Base-by-base conservation (phyloP, 352 stramenopile species). In the Phytophthora citrophthora region DNA sequence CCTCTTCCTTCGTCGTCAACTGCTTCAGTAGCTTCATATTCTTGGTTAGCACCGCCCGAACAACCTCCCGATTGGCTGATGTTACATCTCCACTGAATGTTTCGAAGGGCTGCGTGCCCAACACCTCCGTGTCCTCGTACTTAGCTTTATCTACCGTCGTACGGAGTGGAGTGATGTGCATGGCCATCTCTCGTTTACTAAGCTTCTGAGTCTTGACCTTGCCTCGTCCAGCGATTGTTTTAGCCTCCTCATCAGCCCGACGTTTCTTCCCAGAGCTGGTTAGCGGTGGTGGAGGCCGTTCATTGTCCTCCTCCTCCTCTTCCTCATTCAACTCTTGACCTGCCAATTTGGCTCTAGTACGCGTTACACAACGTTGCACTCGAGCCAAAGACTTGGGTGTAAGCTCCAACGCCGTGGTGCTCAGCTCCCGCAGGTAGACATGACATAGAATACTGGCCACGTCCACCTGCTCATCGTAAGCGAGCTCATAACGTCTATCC, bases 391-490 rank as follows among this genome's bases (percentile, higher is more conserved):
- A 90, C 69, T 89, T 90, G 60, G 72, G 40, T 27, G 83, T 92
- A 53, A 90, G 68, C 54, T 92, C 79, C 10, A 90, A 49, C 32
- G 67, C 41, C 5, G 57, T 58, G 24, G 74, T 69, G 1, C 54
- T 59, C 24, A 77, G 56, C 54, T 92, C 83, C 5, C 67, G 47
- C 49, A 92, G 55, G 26, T 76, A 89, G 3, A 93, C 79, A 50
- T 92, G 81, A 39, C 86, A 94, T 54, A 94, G 44, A 45, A 94
- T 94, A 18, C 77, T 80, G 32, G 79, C 67, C 8, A 92, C 83
- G 29, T 81, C 72, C 16, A 91, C 65, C 20, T 74, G 57, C 41
- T 94, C 86, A 64, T 93, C 74, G 48, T 81, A 89, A 16, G 78
- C 80, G 26, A 74, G 70, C 40, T 74, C 64, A 55, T 93, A 94